These are phyloP conservation scores for Neurospora sp. DNA, from an alignment of 495 filamentous ascomycete species.

Conservation along the genomic window DNA sequence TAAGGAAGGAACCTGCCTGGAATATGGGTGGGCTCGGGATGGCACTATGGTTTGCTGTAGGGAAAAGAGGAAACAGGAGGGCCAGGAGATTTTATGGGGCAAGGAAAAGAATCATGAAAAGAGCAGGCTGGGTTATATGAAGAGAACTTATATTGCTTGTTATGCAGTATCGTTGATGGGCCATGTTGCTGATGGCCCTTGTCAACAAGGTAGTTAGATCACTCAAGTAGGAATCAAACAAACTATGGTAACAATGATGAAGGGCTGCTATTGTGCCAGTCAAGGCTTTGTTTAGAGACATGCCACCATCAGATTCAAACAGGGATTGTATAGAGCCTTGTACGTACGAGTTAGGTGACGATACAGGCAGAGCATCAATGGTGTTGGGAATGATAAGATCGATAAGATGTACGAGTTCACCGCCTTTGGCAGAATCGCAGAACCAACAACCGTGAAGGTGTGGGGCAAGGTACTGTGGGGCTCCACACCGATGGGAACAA, in stretches of 20 bases:
- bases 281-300: not conserved
- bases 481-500: constrained; percentile 15
- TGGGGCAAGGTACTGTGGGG: constrained; percentile 3
- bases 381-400: not conserved
- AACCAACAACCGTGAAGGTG: not conserved
- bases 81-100: not conserved
- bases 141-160: not conserved
- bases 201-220: not conserved
- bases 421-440: constrained; percentile 21
- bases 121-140: not conserved
- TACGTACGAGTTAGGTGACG: not conserved
- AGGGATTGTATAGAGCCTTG: not conserved
- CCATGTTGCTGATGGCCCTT: not conserved
- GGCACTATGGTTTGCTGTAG: not conserved
- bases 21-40: not conserved
- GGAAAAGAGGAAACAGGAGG: not conserved
- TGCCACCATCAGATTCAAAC: not conserved
- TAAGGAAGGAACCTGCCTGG: not conserved
- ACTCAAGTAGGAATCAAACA: not conserved
- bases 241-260: not conserved
- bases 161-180: not conserved
- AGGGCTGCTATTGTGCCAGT: not conserved
- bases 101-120: not conserved
- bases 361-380: not conserved
- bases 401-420: constrained; percentile 6